A percentile compares a stretch with the other conserved stretches of the same genome.
phyloP scores from a whole-genome alignment of 352 stramenopile genomes.

The Pythium monospermum region DNA sequence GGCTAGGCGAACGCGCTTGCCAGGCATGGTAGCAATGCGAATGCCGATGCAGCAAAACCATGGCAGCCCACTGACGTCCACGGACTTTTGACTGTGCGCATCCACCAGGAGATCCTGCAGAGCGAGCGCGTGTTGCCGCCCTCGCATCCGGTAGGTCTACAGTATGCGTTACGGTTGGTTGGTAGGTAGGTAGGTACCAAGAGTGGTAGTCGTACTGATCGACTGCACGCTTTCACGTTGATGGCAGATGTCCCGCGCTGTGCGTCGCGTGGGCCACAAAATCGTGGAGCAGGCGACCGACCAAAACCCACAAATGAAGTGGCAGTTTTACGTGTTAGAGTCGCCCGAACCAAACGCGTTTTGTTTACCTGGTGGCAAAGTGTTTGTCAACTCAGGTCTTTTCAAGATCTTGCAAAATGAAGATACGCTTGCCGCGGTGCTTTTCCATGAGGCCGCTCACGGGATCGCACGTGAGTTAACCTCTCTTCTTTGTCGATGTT shows the following conservation, averaged over 20 bases:
- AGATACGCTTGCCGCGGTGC: constrained; percentile 56
- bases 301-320: constrained; percentile 52
- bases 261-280: constrained; percentile 48
- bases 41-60: not conserved
- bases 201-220: too few species aligned
- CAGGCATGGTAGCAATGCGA: constrained; percentile 9
- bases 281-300: constrained; percentile 43
- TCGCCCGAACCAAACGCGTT: constrained; percentile 68
- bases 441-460: constrained; percentile 72
- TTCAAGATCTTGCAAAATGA: constrained; percentile 63
- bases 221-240: too few species aligned
- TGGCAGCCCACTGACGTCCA: not conserved
- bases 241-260: constrained; percentile 47
- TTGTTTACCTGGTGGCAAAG: constrained; percentile 65
- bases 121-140: constrained; percentile 36
- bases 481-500: not conserved
- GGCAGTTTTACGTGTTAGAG: constrained; percentile 67
- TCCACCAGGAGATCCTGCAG: constrained; percentile 32
- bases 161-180: too few species aligned
- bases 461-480: constrained; percentile 49
- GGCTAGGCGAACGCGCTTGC: constrained; percentile 45
- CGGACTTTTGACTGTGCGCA: not conserved
- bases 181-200: too few species aligned
- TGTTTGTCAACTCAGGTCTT: constrained; percentile 68
- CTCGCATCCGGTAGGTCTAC: constrained; percentile 49